Conservation (phyloP, 306 rosid genomes). For the Ammopiptanthus mongolicus region DNA sequence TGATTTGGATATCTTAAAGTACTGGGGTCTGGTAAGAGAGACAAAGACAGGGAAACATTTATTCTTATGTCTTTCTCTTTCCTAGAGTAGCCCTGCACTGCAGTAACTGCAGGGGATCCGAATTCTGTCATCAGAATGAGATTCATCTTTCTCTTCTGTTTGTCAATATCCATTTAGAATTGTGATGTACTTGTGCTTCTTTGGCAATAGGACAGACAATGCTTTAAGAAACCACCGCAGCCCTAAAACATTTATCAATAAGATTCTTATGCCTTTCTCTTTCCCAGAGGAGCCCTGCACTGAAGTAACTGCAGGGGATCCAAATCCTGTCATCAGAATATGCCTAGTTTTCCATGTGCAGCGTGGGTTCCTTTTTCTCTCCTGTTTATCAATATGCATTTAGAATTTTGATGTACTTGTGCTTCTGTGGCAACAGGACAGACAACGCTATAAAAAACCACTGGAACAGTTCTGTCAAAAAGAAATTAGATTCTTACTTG, state of each 20-base stretch:
- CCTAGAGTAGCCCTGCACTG: background rate
- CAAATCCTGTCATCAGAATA: background rate
- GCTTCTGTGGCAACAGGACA: slow-evolving; percentile 73
- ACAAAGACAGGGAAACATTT: background rate
- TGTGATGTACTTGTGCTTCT: slow-evolving; percentile 22
- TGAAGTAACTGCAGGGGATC: background rate
- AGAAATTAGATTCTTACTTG: slow-evolving; percentile 95
- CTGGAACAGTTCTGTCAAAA: slow-evolving; percentile 99
- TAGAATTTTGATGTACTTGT: slow-evolving; percentile 10
- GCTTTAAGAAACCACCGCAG: slow-evolving; percentile 88
- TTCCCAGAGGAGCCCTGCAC: background rate
- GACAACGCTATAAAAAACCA: slow-evolving; percentile 99
- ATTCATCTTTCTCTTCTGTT: background rate
- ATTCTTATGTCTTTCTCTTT: background rate
- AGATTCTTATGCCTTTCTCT: background rate
- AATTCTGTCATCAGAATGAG: background rate
- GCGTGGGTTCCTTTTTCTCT: background rate
- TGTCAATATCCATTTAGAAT: background rate
- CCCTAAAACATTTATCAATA: background rate
- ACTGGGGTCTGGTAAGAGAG: background rate
- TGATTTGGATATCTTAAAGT: background rate
- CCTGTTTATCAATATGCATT: background rate
- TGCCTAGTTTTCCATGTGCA: slow-evolving; percentile 5
- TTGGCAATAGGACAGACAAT: slow-evolving; percentile 93
- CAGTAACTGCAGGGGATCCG: background rate